phyloP scores from a whole-genome alignment of 129 eudicot species.

The Chrysanthemum seticuspe region DNA sequence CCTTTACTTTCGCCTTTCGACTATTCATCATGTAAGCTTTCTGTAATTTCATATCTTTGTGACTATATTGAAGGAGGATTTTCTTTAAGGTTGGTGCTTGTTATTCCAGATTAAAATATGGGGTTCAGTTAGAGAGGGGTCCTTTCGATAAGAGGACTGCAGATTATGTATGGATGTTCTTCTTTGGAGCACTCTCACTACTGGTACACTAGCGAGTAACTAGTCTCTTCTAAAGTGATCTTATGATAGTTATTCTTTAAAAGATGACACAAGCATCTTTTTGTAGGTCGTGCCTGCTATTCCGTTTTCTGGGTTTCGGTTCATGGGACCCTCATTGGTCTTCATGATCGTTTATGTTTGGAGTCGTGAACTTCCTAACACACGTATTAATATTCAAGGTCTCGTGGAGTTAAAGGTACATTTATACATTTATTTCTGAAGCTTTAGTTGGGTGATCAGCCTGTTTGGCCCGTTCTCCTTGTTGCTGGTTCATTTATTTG shows the following conservation, averaged over 20 bases:
- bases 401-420: slow-evolving; percentile 61
- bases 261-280: neutral
- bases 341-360: slow-evolving; percentile 63
- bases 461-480: too few relatives aligned
- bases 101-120: slow-evolving; percentile 46
- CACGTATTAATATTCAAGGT: slow-evolving; percentile 47
- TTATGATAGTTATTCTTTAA: too few relatives aligned
- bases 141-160: slow-evolving; percentile 74
- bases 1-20: slow-evolving; percentile 52
- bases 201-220: slow-evolving; percentile 30
- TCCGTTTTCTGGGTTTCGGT: slow-evolving; percentile 43
- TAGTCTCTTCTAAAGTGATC: neutral
- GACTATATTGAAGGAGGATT: neutral
- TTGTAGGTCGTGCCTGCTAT: slow-evolving; percentile 44
- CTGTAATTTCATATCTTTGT: slow-evolving; percentile 12
- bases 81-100: neutral
- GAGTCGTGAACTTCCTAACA: slow-evolving; percentile 65
- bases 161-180: slow-evolving; percentile 69
- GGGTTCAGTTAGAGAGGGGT: slow-evolving; percentile 65
- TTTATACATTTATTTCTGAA: slow-evolving; percentile 2
- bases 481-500: too few relatives aligned
- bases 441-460: neutral
- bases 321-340: slow-evolving; percentile 60
- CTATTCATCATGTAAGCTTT: slow-evolving; percentile 48
- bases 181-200: slow-evolving; percentile 57